Percentiles rank a stretch among this genome's conserved stretches.
These are phyloP conservation scores for Cucumis cinereus DNA, from an alignment of 306 rosid genomes.

Conservation along the genomic window DNA sequence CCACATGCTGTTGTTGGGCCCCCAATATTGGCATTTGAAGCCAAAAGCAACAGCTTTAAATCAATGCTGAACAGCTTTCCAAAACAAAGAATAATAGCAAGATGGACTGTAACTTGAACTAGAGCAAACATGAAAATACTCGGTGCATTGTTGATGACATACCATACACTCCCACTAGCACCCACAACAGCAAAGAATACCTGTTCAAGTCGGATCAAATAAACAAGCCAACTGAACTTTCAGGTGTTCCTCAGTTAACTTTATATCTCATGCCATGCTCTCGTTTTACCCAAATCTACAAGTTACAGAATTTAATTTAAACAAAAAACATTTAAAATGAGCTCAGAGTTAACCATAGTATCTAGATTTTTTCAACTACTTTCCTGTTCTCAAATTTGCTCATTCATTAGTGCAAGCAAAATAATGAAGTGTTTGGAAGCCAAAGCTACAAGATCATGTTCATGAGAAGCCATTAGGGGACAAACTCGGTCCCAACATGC, in stretches of 20 bases:
- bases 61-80: constrained; percentile 52
- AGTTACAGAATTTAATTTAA: background rate
- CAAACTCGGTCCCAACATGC: background rate
- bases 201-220: constrained; percentile 14
- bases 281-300: background rate
- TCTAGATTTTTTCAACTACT: background rate
- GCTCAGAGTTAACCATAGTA: background rate
- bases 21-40: constrained; percentile 77
- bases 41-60: constrained; percentile 45
- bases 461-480: background rate
- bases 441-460: background rate
- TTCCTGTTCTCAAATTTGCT: background rate
- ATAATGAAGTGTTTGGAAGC: background rate
- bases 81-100: constrained; percentile 36
- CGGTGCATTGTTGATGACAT: constrained; percentile 46
- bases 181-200: constrained; percentile 56
- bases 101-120: constrained; percentile 60
- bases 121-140: constrained; percentile 55
- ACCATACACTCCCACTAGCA: constrained; percentile 60
- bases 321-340: background rate
- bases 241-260: background rate
- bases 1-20: constrained; percentile 85
- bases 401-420: background rate
- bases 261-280: background rate
- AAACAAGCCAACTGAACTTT: background rate